These are phyloP conservation scores for Tricholoma hemisulphureum DNA, from an alignment of 768 basidiomycete species.

Conservation along the genomic window DNA sequence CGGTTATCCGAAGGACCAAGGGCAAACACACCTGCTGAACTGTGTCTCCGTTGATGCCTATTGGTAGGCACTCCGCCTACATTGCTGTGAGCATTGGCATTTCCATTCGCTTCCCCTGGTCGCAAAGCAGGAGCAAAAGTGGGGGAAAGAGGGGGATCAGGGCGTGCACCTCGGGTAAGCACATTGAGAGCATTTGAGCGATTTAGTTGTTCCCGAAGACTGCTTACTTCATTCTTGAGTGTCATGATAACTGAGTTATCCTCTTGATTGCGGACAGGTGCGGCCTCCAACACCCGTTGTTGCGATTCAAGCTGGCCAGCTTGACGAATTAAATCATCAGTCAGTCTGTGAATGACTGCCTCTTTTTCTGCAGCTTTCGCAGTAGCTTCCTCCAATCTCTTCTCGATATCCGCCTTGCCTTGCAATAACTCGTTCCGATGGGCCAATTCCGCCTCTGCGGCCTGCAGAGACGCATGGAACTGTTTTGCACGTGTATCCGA, in stretches of 20 bases:
- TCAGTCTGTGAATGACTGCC: conserved; percentile 74
- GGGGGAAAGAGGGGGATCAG: conserved; percentile 75
- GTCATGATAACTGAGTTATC: conserved; percentile 85
- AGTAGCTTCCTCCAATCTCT: conserved; percentile 73
- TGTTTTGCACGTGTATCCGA: conserved; percentile 71
- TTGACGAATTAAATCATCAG: conserved; percentile 72
- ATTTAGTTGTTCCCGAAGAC: conserved; percentile 91
- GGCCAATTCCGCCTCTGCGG: conserved; percentile 66
- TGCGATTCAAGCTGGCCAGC: conserved; percentile 74
- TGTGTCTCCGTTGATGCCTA: conserved; percentile 80
- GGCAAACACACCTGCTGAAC: conserved; percentile 77
- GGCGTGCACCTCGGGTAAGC: conserved; percentile 71
- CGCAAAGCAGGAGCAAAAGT: conserved; percentile 83
- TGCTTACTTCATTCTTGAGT: conserved; percentile 90
- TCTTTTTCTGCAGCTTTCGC: conserved; percentile 81
- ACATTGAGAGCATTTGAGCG: conserved; percentile 91
- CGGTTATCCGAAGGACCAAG: conserved; percentile 60
- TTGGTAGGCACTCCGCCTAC: conserved; percentile 31
- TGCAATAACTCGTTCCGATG: conserved; percentile 72
- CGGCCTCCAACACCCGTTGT: conserved; percentile 64
- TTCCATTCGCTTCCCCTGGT: conserved; percentile 45
- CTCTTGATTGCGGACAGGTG: conserved; percentile 69
- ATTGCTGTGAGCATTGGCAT: conserved; percentile 34
- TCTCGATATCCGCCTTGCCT: conserved; percentile 78
- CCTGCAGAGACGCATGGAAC: conserved; percentile 65